A percentile compares a stretch with the other conserved stretches of the same genome.
These are phyloP conservation scores for Wilcoxina mikolae DNA, from an alignment of 495 filamentous ascomycete species.

Conservation along the genomic window DNA sequence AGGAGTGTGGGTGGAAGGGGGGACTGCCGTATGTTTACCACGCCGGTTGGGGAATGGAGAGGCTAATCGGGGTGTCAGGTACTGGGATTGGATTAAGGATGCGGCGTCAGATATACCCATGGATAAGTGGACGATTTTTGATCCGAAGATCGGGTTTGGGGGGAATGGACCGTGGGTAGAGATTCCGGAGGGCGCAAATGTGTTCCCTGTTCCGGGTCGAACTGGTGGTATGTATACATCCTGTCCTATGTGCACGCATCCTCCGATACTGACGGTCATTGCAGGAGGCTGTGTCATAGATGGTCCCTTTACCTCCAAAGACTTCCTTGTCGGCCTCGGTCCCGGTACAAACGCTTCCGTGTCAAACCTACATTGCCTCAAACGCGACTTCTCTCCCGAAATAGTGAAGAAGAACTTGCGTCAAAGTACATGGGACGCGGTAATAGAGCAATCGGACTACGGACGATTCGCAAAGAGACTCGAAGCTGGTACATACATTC, in stretches of 20 bases:
- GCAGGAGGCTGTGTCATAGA: slow-evolving; percentile 18
- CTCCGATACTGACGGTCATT: too few species aligned
- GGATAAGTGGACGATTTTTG: slow-evolving; percentile 47
- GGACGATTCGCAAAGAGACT: slow-evolving; percentile 39
- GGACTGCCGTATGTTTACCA: slow-evolving; percentile 33
- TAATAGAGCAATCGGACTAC: slow-evolving; percentile 32
- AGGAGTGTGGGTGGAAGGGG: slow-evolving; percentile 55
- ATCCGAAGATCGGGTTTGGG: slow-evolving; percentile 46
- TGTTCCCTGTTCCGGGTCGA: slow-evolving; percentile 5
- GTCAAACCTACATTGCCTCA: slow-evolving; percentile 43
- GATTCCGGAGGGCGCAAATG: neutral
- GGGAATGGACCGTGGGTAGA: slow-evolving; percentile 41
- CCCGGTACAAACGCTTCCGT: slow-evolving; percentile 24
- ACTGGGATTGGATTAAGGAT: slow-evolving; percentile 23
- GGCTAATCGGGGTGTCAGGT: slow-evolving; percentile 33
- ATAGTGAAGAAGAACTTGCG: slow-evolving; percentile 23
- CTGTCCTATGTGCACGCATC: neutral
- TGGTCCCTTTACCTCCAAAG: slow-evolving; percentile 15
- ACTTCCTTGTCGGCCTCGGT: slow-evolving; percentile 1
- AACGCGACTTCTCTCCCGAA: slow-evolving; percentile 45
- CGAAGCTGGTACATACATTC: slow-evolving; percentile 30
- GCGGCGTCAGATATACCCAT: slow-evolving; percentile 33
- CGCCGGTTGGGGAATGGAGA: slow-evolving; percentile 32
- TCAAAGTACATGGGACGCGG: slow-evolving; percentile 10
- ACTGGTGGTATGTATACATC: too few species aligned